Base-by-base conservation (phyloP, 495 filamentous ascomycete genomes). In the Platismatia glauca region DNA sequence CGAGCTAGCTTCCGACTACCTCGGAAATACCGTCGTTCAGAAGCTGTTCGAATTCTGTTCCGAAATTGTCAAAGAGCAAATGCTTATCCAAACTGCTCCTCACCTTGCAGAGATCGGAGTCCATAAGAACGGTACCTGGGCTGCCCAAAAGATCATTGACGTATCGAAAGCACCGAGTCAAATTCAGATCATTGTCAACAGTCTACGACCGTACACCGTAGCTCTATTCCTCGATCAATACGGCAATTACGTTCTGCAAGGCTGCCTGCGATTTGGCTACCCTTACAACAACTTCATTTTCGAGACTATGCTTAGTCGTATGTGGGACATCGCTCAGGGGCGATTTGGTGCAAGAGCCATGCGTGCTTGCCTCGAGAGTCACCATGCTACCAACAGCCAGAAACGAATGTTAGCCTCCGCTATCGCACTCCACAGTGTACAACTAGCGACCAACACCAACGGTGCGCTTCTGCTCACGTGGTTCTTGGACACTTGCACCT, bases 111-210 rank as follows among this genome's bases (percentile, higher is more conserved):
- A 97, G 73, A 96, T 97, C 73, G 94, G 94, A 60, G 85, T 96
- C 43, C 94, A 98, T 80, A 98, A 98, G 80, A 98, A 98, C 68
- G 94, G 94, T 48, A 98, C 94, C 7, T 98, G 94, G 94, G 94
- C 94, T 61, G 94, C 92, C 0, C 94, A 98, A 75, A 98, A 97
- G 82, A 97, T 98, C 68, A 97, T 97, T 66, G 94, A 98, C 73
- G 90, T 96, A 24, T 89, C 90, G 66, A 87, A 91, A 72, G 89
- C 87, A 3, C 87, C 89, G 7, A 79, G 80, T 58, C 91, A 97
- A 77, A 93, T 91, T 85, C 75, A 80, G 39, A 79, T 90, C 72
- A 91, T 97, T 67, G 87, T 95, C 35, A 83, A 95, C 64, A 81
- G 87, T 64, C 79, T 98, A 35, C 85, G 88, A 12, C 85, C 89